Conservation (phyloP, 768 basidiomycete species). For the Boletus subparvulus region DNA sequence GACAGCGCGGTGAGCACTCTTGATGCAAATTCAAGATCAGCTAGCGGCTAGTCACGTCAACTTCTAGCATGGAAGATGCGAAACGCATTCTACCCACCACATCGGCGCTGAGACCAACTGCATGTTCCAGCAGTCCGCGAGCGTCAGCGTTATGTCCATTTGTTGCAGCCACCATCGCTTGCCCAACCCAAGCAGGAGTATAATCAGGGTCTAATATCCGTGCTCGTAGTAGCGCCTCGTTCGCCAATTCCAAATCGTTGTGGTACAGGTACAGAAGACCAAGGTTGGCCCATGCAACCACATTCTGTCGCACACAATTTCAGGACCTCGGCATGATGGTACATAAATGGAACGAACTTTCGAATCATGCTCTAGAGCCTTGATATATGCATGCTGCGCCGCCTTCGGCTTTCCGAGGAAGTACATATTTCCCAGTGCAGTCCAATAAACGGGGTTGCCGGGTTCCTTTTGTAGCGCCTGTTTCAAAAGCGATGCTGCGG, state of each 20-base stretch:
- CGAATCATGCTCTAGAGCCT: slow-evolving; percentile 78
- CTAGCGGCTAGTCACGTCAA: slow-evolving; percentile 59
- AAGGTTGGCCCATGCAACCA: slow-evolving; percentile 79
- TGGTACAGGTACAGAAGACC: slow-evolving; percentile 85
- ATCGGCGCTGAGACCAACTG: slow-evolving; percentile 54
- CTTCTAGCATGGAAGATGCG: background rate
- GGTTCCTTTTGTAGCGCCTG: slow-evolving; percentile 75
- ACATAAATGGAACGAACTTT: slow-evolving; percentile 55
- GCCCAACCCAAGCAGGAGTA: slow-evolving; percentile 87
- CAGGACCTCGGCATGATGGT: background rate
- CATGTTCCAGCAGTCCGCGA: slow-evolving; percentile 69
- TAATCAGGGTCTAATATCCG: slow-evolving; percentile 93
- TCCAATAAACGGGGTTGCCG: slow-evolving; percentile 75
- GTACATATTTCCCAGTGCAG: slow-evolving; percentile 71
- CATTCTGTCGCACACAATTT: slow-evolving; percentile 48
- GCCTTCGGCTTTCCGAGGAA: slow-evolving; percentile 65
- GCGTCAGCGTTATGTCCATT: slow-evolving; percentile 64
- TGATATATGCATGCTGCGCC: slow-evolving; percentile 91
- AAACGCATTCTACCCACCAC: slow-evolving; percentile 46
- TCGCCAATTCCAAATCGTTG: slow-evolving; percentile 77
- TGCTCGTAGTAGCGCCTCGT: slow-evolving; percentile 81
- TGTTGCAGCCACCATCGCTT: slow-evolving; percentile 65
- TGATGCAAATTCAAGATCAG: slow-evolving; percentile 74
- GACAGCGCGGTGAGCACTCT: slow-evolving; percentile 50
- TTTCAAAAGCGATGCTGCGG: slow-evolving; percentile 55